Percentiles rank a stretch among this genome's conserved stretches.
These are phyloP conservation scores for Knoxia roxburghii DNA, from an alignment of 257 asterid species.

Conservation along the genomic window DNA sequence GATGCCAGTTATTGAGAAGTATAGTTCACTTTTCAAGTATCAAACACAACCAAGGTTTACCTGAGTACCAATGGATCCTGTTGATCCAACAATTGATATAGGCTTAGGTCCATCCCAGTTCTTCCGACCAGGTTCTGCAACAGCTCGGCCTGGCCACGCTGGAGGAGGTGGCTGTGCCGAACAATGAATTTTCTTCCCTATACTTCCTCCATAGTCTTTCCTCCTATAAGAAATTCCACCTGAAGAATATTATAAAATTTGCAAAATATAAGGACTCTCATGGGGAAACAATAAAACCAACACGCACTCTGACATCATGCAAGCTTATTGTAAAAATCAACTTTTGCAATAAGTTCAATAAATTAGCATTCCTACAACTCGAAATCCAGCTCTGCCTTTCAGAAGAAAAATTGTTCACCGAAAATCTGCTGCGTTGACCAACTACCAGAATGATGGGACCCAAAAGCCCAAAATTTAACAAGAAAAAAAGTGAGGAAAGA, in stretches of 20 bases:
- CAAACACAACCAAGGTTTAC: constrained; percentile 28
- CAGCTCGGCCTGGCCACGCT: constrained; percentile 97
- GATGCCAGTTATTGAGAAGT: background rate
- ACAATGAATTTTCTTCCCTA: constrained; percentile 55
- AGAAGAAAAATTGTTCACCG: background rate
- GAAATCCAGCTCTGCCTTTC: background rate
- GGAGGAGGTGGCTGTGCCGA: constrained; percentile 72
- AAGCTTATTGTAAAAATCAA: background rate
- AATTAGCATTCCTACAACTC: background rate
- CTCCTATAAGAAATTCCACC: constrained; percentile 62
- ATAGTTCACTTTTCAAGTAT: background rate
- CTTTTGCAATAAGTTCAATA: background rate
- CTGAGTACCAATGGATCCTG: constrained; percentile 99
- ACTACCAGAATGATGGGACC: constrained; percentile 1
- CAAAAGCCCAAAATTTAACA: background rate
- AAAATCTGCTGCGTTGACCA: constrained; percentile 3
- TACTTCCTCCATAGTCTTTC: constrained; percentile 45
- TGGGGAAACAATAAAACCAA: constrained; percentile 10
- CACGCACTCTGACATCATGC: background rate
- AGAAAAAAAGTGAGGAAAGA: background rate
- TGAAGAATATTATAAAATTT: constrained; percentile 24
- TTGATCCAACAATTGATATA: constrained; percentile 87
- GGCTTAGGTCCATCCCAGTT: constrained; percentile 97
- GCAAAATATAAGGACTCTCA: constrained; percentile 8
- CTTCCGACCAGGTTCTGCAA: constrained; percentile 51